A percentile compares a stretch with the other conserved stretches of the same genome.
Evolutionary conservation across 2,329 filamentous ascomycete species (phyloP).

Genomic region (Alternaria gaisen): DNA sequence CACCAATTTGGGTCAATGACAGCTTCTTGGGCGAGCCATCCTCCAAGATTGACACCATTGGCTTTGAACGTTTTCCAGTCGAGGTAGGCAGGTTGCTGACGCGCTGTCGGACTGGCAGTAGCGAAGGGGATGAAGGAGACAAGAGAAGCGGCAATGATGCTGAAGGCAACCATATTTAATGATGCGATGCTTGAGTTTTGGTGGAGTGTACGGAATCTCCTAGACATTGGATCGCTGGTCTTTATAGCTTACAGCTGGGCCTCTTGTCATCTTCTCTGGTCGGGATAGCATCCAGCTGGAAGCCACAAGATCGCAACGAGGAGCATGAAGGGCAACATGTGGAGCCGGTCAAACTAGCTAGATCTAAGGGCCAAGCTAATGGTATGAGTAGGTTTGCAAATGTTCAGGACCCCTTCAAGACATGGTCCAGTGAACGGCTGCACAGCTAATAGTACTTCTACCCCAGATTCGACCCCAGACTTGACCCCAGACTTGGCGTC

Average conservation of each 20-base stretch:
- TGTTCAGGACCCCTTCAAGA: neutral
- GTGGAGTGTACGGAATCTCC: neutral
- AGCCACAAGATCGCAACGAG: too few relatives aligned
- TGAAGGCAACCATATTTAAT: neutral
- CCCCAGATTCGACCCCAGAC: neutral
- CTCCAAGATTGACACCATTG: slow-evolving; percentile 41
- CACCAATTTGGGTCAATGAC: slow-evolving; percentile 41
- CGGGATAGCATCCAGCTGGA: neutral
- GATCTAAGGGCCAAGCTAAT: neutral
- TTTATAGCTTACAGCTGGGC: neutral
- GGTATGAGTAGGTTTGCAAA: neutral
- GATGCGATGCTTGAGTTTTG: neutral
- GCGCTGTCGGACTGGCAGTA: neutral
- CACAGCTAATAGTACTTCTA: neutral
- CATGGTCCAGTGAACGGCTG: neutral
- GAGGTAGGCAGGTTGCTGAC: neutral
- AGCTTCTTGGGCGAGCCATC: slow-evolving; percentile 47
- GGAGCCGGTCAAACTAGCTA: neutral
- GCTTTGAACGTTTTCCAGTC: slow-evolving; percentile 31
- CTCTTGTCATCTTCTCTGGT: neutral
- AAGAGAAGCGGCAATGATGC: neutral
- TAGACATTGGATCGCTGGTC: neutral
- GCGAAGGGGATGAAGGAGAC: neutral
- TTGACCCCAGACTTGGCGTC: neutral
- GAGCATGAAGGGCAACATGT: neutral